A percentile compares a stretch with the other conserved stretches of the same genome.
Evolutionary conservation across 257 asterid species (phyloP).

Genomic region (Cynanchum wilfordii): DNA sequence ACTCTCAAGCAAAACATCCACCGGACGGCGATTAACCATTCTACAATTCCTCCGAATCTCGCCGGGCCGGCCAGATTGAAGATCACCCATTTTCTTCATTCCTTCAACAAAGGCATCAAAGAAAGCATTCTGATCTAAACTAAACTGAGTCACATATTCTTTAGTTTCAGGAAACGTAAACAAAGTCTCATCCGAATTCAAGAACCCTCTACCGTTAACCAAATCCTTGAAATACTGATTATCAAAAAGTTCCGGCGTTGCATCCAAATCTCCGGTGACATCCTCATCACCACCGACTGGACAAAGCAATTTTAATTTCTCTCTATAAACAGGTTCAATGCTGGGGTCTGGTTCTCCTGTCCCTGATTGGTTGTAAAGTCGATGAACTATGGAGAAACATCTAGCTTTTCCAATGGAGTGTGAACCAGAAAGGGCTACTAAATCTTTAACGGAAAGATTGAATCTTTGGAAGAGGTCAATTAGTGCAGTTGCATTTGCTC

Average conservation of each 20-base stretch:
- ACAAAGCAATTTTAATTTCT: conserved; percentile 50
- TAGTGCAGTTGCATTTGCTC: conserved; percentile 69
- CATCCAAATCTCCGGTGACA: conserved; percentile 63
- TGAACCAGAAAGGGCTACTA: conserved; percentile 94
- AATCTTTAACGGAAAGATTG: conserved; percentile 61
- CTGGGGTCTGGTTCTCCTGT: conserved; percentile 80
- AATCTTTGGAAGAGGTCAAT: conserved; percentile 52
- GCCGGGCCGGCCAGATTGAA: conserved; percentile 55
- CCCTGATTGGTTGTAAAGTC: conserved; percentile 94
- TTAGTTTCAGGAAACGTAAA: conserved; percentile 42
- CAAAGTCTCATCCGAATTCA: conserved; percentile 76
- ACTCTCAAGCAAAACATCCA: conserved; percentile 18
- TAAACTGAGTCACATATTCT: conserved; percentile 42
- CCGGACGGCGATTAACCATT: conserved; percentile 32
- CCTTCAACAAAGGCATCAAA: conserved; percentile 56
- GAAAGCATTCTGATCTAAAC: conserved; percentile 35
- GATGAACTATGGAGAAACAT: conserved; percentile 73
- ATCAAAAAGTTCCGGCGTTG: conserved; percentile 62
- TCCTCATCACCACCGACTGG: conserved; percentile 64
- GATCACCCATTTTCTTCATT: conserved; percentile 73
- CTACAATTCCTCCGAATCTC: conserved; percentile 68
- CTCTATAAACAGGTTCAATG: conserved; percentile 45
- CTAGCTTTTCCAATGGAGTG: conserved; percentile 87
- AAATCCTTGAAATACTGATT: conserved; percentile 76
- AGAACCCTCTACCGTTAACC: conserved; percentile 61